These are phyloP conservation scores for Russula lepida DNA, from an alignment of 768 basidiomycete species.

Conservation along the genomic window DNA sequence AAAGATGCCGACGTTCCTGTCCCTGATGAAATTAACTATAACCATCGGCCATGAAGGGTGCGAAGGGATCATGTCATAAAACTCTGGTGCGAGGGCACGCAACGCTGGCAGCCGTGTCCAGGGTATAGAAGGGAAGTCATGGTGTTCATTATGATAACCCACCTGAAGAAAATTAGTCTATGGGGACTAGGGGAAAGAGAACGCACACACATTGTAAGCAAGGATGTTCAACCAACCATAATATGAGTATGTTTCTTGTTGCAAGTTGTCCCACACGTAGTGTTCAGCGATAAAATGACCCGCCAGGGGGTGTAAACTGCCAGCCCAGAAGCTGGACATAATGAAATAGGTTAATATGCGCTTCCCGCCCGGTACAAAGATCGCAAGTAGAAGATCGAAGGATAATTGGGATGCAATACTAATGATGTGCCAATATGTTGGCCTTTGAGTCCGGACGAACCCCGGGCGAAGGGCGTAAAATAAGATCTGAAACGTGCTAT, in stretches of 20 bases:
- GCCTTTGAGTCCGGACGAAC: constrained; percentile 75
- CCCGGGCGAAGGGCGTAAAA: constrained; percentile 97
- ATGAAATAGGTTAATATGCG: constrained; percentile 71
- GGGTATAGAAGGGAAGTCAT: constrained; percentile 93
- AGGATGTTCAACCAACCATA: constrained; percentile 86
- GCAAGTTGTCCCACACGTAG: constrained; percentile 85
- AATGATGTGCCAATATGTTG: constrained; percentile 77
- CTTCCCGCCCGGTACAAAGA: constrained; percentile 31
- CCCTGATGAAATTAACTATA: constrained; percentile 87
- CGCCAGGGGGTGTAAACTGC: constrained; percentile 90
- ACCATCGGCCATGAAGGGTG: constrained; percentile 96
- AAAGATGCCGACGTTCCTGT: constrained; percentile 81
- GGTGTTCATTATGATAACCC: constrained; percentile 99
- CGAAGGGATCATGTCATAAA: constrained; percentile 79
- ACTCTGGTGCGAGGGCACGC: constrained; percentile 78
- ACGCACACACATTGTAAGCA: constrained; percentile 76
- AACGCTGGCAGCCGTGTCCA: constrained; percentile 91
- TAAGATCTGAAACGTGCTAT: constrained; percentile 91
- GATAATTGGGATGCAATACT: constrained; percentile 63
- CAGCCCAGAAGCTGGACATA: constrained; percentile 90
- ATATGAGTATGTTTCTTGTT: constrained; percentile 96
- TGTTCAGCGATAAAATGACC: constrained; percentile 98
- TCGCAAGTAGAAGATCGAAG: constrained; percentile 65
- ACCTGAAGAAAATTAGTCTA: constrained; percentile 42
- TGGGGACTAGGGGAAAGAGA: background rate